Evolutionary conservation across 2,329 filamentous ascomycete genomes (phyloP).

Genomic region (Pestalotiopsis sp.): DNA sequence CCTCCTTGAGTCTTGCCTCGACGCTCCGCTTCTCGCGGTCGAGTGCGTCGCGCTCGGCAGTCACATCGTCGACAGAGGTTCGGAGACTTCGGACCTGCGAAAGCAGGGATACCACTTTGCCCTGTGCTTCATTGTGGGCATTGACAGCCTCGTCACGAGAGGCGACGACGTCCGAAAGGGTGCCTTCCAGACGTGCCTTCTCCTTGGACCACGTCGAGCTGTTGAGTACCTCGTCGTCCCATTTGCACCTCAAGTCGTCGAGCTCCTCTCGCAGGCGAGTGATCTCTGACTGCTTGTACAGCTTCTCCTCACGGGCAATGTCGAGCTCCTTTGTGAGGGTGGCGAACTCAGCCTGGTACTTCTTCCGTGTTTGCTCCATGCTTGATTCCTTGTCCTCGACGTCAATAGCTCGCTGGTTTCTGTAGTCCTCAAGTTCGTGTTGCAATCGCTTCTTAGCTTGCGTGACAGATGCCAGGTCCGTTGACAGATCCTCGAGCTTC

Average conservation of each 20-base stretch:
- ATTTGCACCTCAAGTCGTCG: conserved; percentile 91
- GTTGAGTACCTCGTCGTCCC: conserved; percentile 97
- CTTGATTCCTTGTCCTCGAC: conserved; percentile 96
- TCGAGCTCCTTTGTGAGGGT: conserved; percentile 91
- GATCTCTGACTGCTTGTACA: conserved; percentile 85
- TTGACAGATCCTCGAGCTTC: conserved; percentile 86
- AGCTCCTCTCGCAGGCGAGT: conserved; percentile 90
- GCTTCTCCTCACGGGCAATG: conserved; percentile 86
- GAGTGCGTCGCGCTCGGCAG: conserved; percentile 82
- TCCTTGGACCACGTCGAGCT: conserved; percentile 99
- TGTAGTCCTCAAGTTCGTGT: conserved; percentile 96
- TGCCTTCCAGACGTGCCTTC: conserved; percentile 88
- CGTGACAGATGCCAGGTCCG: conserved; percentile 81
- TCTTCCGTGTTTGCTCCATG: conserved; percentile 96
- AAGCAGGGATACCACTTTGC: conserved; percentile 86
- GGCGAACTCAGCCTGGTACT: conserved; percentile 93
- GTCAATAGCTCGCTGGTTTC: conserved; percentile 91
- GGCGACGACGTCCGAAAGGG: conserved; percentile 82
- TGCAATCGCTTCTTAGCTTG: conserved; percentile 94
- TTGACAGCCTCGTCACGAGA: conserved; percentile 93
- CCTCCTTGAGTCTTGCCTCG: conserved; percentile 83
- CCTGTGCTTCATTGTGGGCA: conserved; percentile 92
- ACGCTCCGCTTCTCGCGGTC: conserved; percentile 88
- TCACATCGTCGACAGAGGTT: conserved; percentile 81
- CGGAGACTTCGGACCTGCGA: conserved; percentile 87